These are phyloP conservation scores for Colletotrichum eleusines DNA, from an alignment of 2,329 filamentous ascomycete species.

Conservation along the genomic window DNA sequence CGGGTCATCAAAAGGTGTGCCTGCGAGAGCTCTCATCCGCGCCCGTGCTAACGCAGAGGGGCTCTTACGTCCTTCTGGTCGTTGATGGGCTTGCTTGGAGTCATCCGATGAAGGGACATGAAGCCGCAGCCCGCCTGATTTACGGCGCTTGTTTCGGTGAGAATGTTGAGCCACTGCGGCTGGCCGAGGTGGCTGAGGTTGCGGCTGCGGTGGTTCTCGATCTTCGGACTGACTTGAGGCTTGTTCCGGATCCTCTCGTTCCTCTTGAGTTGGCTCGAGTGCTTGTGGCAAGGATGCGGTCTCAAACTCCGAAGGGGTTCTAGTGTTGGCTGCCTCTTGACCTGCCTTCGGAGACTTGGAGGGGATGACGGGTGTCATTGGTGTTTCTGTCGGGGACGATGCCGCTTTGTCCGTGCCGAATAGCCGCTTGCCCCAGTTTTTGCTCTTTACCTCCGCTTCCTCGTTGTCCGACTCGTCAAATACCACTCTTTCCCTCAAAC, in stretches of 20 bases:
- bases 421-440: constrained; percentile 52
- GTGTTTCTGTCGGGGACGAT: constrained; percentile 31
- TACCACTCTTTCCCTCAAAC: constrained; percentile 66
- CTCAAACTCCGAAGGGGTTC: constrained; percentile 21
- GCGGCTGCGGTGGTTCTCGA: neutral
- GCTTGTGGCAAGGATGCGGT: constrained; percentile 18
- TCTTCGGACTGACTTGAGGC: constrained; percentile 22
- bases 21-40: constrained; percentile 58
- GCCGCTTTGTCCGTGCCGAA: constrained; percentile 46
- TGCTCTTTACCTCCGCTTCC: constrained; percentile 51
- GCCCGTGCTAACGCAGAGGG: constrained; percentile 59
- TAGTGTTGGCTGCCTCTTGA: constrained; percentile 10
- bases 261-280: constrained; percentile 40
- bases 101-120: constrained; percentile 26
- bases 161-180: constrained; percentile 11
- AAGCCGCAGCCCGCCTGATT: constrained; percentile 31
- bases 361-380: constrained; percentile 35
- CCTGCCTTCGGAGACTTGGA: constrained; percentile 29
- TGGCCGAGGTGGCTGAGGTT: constrained; percentile 21
- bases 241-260: constrained; percentile 36
- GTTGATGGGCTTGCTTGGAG: constrained; percentile 16
- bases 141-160: constrained; percentile 28
- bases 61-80: constrained; percentile 51
- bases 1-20: constrained; percentile 58
- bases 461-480: constrained; percentile 54